Conservation (phyloP, 345 rosid species). For the Luvunga scandens region DNA sequence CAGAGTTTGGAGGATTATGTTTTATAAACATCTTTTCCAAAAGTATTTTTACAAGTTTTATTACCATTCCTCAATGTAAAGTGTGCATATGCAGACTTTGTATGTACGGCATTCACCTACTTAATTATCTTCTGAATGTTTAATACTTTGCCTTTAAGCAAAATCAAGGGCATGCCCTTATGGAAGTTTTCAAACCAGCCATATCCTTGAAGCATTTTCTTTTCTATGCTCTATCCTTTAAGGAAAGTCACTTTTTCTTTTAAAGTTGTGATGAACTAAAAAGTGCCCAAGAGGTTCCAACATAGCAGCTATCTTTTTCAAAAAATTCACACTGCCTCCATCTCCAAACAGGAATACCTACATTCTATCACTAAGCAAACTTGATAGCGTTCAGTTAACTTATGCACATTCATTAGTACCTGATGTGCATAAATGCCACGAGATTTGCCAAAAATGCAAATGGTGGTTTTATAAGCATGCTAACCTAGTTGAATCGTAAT, state of each 20-base stretch:
- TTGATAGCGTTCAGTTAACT: neutral
- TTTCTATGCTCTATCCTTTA: neutral
- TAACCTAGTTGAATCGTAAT: no score
- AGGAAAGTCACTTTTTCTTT: neutral
- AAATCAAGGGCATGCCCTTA: neutral
- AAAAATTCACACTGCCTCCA: neutral
- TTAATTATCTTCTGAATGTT: neutral
- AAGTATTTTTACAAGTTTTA: no score
- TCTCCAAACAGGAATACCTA: neutral
- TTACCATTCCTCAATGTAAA: neutral
- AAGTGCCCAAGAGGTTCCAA: neutral
- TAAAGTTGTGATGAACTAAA: neutral
- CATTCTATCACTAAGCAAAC: neutral
- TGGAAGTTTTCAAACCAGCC: neutral
- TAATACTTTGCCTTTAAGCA: neutral
- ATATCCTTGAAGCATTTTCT: neutral
- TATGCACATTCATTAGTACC: neutral
- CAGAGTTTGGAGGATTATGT: no score
- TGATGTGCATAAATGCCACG: neutral
- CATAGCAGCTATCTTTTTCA: neutral
- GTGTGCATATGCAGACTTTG: neutral
- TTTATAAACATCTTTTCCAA: no score
- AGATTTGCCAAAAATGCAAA: neutral
- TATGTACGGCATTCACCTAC: neutral
- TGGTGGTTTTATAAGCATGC: no score